Percentiles rank a stretch among this genome's conserved stretches.
Evolutionary conservation across 2,329 filamentous ascomycete genomes (phyloP).

Genomic region (Diaporthe sp.): DNA sequence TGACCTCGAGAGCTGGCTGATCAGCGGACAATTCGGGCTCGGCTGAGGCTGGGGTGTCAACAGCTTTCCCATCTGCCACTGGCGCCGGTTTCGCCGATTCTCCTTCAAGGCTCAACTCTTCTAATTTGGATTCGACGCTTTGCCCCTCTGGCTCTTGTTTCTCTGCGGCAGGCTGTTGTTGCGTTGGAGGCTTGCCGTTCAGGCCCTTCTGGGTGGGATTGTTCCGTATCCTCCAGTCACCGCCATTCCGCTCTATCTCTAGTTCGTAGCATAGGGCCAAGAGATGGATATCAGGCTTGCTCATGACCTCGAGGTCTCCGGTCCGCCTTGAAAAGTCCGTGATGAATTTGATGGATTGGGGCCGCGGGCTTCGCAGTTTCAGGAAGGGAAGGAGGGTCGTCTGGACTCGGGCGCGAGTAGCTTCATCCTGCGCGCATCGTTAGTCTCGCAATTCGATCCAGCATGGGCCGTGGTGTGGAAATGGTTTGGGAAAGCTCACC

Average conservation of each 20-base stretch:
- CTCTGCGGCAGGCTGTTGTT: slow-evolving; percentile 47
- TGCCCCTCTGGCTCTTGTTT: slow-evolving; percentile 33
- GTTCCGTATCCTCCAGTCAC: slow-evolving; percentile 86
- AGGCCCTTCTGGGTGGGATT: slow-evolving; percentile 83
- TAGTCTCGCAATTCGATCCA: neutral
- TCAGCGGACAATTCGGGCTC: slow-evolving; percentile 51
- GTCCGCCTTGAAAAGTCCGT: slow-evolving; percentile 89
- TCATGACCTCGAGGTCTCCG: slow-evolving; percentile 89
- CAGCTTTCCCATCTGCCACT: neutral
- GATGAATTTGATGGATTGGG: slow-evolving; percentile 83
- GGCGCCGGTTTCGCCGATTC: neutral
- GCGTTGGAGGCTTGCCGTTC: slow-evolving; percentile 75
- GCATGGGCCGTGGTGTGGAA: neutral
- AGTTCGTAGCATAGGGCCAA: slow-evolving; percentile 93
- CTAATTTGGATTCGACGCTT: slow-evolving; percentile 43
- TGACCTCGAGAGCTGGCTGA: slow-evolving; percentile 46
- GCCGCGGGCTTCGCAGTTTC: slow-evolving; percentile 78
- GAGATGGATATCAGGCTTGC: slow-evolving; percentile 88
- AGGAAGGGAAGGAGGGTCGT: slow-evolving; percentile 89
- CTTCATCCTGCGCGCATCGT: slow-evolving; percentile 78
- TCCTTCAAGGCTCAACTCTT: slow-evolving; percentile 40
- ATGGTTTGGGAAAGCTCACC: slow-evolving; percentile 41
- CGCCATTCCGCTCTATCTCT: slow-evolving; percentile 92
- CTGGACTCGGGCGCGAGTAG: slow-evolving; percentile 83
- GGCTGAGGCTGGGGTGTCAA: neutral